phyloP scores from a whole-genome alignment of 1,139 yeast species.

The Pichiaceae sp. region DNA sequence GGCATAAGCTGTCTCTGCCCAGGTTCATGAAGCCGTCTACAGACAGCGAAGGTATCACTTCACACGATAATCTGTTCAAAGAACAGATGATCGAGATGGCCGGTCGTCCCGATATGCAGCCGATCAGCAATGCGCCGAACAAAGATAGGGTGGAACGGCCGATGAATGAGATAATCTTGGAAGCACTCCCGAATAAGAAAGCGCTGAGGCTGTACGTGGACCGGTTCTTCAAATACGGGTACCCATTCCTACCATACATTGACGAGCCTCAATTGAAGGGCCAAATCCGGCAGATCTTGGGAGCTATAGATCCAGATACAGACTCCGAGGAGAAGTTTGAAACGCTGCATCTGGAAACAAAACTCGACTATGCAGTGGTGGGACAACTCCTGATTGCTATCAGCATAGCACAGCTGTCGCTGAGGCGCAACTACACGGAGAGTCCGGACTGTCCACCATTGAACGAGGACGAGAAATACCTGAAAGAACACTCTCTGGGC shows the following conservation, averaged over 20 bases:
- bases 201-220: slow-evolving; percentile 39
- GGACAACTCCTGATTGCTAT: slow-evolving; percentile 36
- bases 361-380: slow-evolving; percentile 38
- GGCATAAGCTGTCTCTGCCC: slow-evolving; percentile 6
- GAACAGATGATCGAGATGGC: slow-evolving; percentile 1
- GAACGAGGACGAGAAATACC: slow-evolving; percentile 30
- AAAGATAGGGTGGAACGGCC: background rate
- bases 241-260: slow-evolving; percentile 38
- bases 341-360: slow-evolving; percentile 25
- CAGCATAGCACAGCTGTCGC: slow-evolving; percentile 32
- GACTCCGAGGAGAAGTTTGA: slow-evolving; percentile 15
- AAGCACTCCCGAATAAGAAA: slow-evolving; percentile 34
- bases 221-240: slow-evolving; percentile 35
- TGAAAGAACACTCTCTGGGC: slow-evolving; percentile 40
- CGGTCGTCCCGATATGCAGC: slow-evolving; percentile 1
- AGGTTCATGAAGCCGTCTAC: background rate
- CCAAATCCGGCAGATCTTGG: slow-evolving; percentile 23
- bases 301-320: slow-evolving; percentile 9
- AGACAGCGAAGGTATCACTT: background rate
- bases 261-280: slow-evolving; percentile 32
- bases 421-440: slow-evolving; percentile 26
- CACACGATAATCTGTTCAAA: background rate
- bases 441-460: slow-evolving; percentile 13
- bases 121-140: background rate
- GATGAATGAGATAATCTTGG: slow-evolving; percentile 21